These are phyloP conservation scores for Dioscorea alata DNA, from an alignment of 106 monocot genomes.

Conservation along the genomic window DNA sequence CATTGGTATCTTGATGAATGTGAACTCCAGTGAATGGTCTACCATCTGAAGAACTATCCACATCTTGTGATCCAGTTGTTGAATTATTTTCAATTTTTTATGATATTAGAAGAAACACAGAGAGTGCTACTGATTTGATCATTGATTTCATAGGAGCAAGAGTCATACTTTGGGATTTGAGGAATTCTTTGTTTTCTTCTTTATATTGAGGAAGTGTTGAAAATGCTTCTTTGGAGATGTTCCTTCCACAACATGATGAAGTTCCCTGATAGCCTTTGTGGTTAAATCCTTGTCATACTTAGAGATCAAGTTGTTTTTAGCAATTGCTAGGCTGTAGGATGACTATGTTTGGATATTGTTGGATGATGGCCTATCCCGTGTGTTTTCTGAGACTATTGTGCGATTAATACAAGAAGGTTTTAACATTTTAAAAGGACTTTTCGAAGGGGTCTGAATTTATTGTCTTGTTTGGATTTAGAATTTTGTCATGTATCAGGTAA, in stretches of 20 bases:
- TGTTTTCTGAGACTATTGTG: slow-evolving; percentile 47
- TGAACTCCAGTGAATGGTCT: no score
- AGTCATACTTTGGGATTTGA: slow-evolving; percentile 66
- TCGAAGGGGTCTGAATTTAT: no score
- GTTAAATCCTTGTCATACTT: slow-evolving; percentile 51
- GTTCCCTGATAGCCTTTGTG: slow-evolving; percentile 66
- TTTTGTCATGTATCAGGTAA: no score
- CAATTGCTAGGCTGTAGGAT: slow-evolving; percentile 56
- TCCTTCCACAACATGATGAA: slow-evolving; percentile 51
- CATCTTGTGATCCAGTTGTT: no score
- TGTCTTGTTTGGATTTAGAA: no score
- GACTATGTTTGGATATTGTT: slow-evolving; percentile 58
- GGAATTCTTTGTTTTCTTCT: slow-evolving; percentile 53
- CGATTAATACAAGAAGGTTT: slow-evolving; percentile 66
- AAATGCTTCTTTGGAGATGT: slow-evolving; percentile 37
- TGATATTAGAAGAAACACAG: no score
- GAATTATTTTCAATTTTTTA: no score
- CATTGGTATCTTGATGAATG: no score
- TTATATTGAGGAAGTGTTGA: slow-evolving; percentile 52
- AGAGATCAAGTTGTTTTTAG: slow-evolving; percentile 63
- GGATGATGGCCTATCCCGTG: slow-evolving; percentile 78
- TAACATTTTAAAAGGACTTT: slow-evolving; percentile 60
- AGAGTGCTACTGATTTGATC: no score
- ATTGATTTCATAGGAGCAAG: slow-evolving; percentile 43
- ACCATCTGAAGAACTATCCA: no score